Percentiles rank a stretch among this genome's conserved stretches.
These are phyloP conservation scores for Coemansia sp. DNA, from an alignment of 192 early-diverging fungal genomes.

Conservation along the genomic window DNA sequence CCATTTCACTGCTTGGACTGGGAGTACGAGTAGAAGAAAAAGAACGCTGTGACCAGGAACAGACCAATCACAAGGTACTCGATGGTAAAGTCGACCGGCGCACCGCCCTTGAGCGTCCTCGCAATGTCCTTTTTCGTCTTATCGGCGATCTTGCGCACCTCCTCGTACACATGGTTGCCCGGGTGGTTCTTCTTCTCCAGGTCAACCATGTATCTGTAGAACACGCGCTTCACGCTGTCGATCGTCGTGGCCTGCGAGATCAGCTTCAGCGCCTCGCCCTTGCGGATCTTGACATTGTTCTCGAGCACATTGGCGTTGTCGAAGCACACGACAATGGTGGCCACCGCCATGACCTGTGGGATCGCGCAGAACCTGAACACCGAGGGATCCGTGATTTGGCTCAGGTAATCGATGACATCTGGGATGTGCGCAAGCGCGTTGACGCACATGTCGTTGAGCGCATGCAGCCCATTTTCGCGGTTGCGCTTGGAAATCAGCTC, in stretches of 20 bases:
- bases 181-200: constrained; percentile 64
- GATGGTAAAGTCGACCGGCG: constrained; percentile 46
- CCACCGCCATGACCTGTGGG: constrained; percentile 99
- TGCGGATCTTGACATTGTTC: constrained; percentile 89
- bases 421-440: constrained; percentile 85
- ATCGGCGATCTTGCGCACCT: constrained; percentile 58
- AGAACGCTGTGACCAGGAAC: constrained; percentile 25
- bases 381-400: constrained; percentile 68
- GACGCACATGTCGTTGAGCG: constrained; percentile 84
- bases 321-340: constrained; percentile 82
- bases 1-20: background rate
- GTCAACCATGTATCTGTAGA: constrained; percentile 63
- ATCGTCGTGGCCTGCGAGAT: constrained; percentile 60
- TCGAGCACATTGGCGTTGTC: constrained; percentile 82
- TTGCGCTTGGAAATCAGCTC: constrained; percentile 72
- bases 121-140: constrained; percentile 52
- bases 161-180: constrained; percentile 62
- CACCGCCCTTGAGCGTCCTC: constrained; percentile 37
- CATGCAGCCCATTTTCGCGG: constrained; percentile 66
- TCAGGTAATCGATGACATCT: constrained; percentile 84
- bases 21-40: constrained; percentile 38
- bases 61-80: constrained; percentile 37
- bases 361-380: constrained; percentile 96
- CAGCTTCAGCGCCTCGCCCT: constrained; percentile 74
- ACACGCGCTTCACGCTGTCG: constrained; percentile 62